A percentile compares a stretch with the other conserved stretches of the same genome.
Conservation (phyloP, 2,329 filamentous ascomycete species). For the Pyrenochaeta sp. region DNA sequence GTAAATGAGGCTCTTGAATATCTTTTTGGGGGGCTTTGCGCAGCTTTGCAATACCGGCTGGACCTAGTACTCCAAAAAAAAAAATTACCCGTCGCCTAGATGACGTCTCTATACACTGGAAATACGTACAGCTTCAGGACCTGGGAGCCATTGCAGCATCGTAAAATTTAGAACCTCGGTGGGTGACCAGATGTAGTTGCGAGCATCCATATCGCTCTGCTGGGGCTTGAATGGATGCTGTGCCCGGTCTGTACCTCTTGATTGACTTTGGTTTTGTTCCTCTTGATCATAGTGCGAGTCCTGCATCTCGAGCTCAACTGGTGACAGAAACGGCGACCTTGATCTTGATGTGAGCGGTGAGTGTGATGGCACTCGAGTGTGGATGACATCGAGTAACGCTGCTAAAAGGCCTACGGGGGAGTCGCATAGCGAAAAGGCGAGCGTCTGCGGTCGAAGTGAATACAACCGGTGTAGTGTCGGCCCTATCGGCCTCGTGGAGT, state of each 20-base stretch:
- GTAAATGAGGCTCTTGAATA: neutral
- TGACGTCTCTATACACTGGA: neutral
- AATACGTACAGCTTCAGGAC: constrained; percentile 59
- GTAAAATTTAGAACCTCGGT: constrained; percentile 64
- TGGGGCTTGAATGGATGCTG: constrained; percentile 12
- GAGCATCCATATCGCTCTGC: constrained; percentile 18
- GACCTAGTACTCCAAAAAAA: neutral
- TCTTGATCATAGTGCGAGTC: constrained; percentile 18
- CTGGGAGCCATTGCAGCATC: constrained; percentile 70
- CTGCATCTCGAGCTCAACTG: constrained; percentile 38
- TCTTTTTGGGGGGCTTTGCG: neutral
- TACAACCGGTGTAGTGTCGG: constrained; percentile 35
- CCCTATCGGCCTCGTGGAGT: constrained; percentile 13
- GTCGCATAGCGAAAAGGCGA: constrained; percentile 49
- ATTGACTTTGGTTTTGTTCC: constrained; percentile 9
- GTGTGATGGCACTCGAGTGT: constrained; percentile 24
- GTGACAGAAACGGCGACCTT: constrained; percentile 42
- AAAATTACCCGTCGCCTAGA: no score
- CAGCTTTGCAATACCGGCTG: neutral
- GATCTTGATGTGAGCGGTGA: constrained; percentile 28
- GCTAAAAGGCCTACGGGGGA: constrained; percentile 49
- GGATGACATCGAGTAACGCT: constrained; percentile 42
- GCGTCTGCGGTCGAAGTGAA: constrained; percentile 46
- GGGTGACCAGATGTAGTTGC: constrained; percentile 19
- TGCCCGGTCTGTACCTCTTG: neutral